Evolutionary conservation across 768 basidiomycete genomes (phyloP).

Genomic region (Russula griseocarnosa): DNA sequence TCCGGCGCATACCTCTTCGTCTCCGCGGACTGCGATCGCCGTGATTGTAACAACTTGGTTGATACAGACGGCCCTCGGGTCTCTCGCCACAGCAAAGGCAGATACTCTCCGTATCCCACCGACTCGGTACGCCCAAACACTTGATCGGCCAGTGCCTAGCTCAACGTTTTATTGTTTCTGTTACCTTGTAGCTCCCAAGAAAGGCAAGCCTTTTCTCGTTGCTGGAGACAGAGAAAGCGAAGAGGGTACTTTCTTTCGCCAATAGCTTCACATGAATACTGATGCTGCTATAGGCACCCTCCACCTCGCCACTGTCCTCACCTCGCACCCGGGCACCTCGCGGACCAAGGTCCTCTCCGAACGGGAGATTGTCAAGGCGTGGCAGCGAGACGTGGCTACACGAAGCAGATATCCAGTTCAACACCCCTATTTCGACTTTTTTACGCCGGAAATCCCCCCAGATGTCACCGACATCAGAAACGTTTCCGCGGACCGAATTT

Average conservation of each 20-base stretch:
- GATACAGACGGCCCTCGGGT: conserved; percentile 31
- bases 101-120: conserved; percentile 36
- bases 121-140: conserved; percentile 31
- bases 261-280: neutral
- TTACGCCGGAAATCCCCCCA: conserved; percentile 77
- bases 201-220: conserved; percentile 33
- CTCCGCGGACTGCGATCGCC: conserved; percentile 29
- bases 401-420: conserved; percentile 33
- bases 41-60: conserved; percentile 28
- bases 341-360: conserved; percentile 18
- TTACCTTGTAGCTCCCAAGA: conserved; percentile 30
- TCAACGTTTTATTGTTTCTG: neutral
- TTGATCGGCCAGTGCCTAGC: neutral
- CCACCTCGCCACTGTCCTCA: conserved; percentile 34
- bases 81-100: conserved; percentile 27
- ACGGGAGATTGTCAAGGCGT: conserved; percentile 25
- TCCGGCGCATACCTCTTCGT: conserved; percentile 32
- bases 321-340: conserved; percentile 26
- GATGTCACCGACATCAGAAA: conserved; percentile 52
- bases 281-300: conserved; percentile 30
- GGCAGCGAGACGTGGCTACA: conserved; percentile 31
- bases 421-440: conserved; percentile 73
- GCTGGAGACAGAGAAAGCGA: conserved; percentile 30
- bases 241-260: conserved; percentile 30
- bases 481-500: conserved; percentile 34